Evolutionary conservation across 2,329 filamentous ascomycete genomes (phyloP), one percentile per base, ranked within the genome.

Genomic region (Botrytis cinerea): DNA sequence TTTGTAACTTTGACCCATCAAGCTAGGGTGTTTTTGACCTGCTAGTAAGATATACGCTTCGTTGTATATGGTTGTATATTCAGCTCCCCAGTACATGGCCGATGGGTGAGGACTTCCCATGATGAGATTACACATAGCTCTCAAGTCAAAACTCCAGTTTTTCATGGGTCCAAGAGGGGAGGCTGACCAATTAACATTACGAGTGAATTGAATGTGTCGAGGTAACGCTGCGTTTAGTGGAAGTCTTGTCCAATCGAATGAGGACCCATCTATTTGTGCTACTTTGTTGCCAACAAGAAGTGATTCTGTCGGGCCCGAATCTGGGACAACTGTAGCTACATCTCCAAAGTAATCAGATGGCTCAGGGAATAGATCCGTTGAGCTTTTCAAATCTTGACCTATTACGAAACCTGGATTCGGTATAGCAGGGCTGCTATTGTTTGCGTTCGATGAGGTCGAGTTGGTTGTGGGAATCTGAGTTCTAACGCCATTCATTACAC

Each of bases 241-340:
- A 67, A 95, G 85, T 71, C 89, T 87, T 6, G 93, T 96, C 93
- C 93, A 96, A 81, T 97, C 93, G 79, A 95, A 95, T 46, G 75
- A 79, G n/a, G 77, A 73, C n/a, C 66, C 73, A 32, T 77, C 77
- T 16, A 74, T 70, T 61, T 75, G 48, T 8, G 61, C 60, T 40
- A 61, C 45, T 25, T 60, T 25, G n/a, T 46, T n/a, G 5, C 25
- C 28, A 59, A 28, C 22, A 45, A 46, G 5, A 45, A 60, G 28
- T 4, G 71, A 25, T 7, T 72, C 71, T 10, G 25, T 20, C 20
- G 28, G 22, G 38, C 28, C 51, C 14, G 43, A 8, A 60, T 18
- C 54, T 60, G 71, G 28, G n/a, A 48, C 51, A 16, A 72, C 64
- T 67, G 79, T 73, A 67, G 64, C 28, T 40, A 16, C 8, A 20